These are phyloP conservation scores for Firmiana major DNA, from an alignment of 345 rosid species.

Conservation along the genomic window DNA sequence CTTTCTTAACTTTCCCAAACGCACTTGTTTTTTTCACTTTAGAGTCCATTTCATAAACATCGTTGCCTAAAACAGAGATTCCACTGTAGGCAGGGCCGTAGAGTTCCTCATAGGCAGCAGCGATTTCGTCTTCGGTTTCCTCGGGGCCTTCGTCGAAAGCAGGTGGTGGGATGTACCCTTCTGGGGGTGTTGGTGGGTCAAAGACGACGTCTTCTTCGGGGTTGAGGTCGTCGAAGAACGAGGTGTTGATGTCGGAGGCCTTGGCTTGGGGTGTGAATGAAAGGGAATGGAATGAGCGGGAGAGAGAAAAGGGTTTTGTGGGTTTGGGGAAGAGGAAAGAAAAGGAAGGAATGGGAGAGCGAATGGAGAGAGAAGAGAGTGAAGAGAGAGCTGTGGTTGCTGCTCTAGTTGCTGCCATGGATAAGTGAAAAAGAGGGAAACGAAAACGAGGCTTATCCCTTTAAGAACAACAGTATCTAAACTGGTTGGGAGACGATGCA, in stretches of 20 bases:
- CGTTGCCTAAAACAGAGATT: conserved; percentile 51
- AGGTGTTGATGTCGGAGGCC: conserved; percentile 38
- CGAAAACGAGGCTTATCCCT: conserved; percentile 15
- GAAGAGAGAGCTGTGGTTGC: conserved; percentile 27
- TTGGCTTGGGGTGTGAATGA: conserved; percentile 9
- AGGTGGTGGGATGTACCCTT: conserved; percentile 49
- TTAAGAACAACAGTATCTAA: background rate
- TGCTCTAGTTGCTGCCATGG: conserved; percentile 37
- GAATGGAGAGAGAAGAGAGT: conserved; percentile 23
- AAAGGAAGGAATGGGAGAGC: conserved; percentile 22
- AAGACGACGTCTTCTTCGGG: conserved; percentile 43
- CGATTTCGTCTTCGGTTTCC: conserved; percentile 70
- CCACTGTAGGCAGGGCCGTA: conserved; percentile 85
- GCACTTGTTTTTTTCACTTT: conserved; percentile 45
- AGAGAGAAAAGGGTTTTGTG: conserved; percentile 18
- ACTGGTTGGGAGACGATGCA: background rate
- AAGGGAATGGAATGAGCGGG: conserved; percentile 26
- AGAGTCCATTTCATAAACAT: conserved; percentile 54
- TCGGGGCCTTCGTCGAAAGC: conserved; percentile 66
- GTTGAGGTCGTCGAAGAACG: conserved; percentile 45
- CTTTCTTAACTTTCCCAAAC: conserved; percentile 51
- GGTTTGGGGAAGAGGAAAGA: conserved; percentile 28
- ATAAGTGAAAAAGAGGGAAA: conserved; percentile 4
- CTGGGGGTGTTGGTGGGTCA: conserved; percentile 66
- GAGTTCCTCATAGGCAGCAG: conserved; percentile 68